These are phyloP conservation scores for Calonectria hawksworthii DNA, from an alignment of 2,329 filamentous ascomycete species.

Conservation along the genomic window DNA sequence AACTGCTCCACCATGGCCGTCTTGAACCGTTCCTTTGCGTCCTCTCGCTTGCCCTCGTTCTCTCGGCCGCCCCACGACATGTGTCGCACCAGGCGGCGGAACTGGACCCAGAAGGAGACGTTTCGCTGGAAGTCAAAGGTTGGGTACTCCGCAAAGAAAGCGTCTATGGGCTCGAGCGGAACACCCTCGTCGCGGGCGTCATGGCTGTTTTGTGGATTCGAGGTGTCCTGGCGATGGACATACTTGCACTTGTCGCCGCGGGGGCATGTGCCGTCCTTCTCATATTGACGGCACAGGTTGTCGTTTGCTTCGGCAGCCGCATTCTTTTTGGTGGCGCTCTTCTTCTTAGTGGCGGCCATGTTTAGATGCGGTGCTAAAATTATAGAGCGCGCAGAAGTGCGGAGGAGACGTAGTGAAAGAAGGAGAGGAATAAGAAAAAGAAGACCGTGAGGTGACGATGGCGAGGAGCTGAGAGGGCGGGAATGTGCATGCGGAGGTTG, in stretches of 20 bases:
- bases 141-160: constrained; percentile 28
- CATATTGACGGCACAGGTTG: neutral
- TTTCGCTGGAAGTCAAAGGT: constrained; percentile 15
- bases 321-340: neutral
- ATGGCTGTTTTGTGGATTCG: neutral
- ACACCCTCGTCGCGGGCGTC: neutral
- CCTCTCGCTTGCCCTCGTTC: neutral
- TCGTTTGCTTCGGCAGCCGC: neutral
- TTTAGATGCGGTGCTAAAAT: neutral
- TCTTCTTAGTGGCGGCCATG: constrained; percentile 1
- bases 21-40: constrained; percentile 8
- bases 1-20: constrained; percentile 28
- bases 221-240: neutral
- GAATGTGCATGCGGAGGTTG: neutral
- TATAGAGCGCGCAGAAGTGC: neutral
- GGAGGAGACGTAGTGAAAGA: neutral
- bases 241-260: constrained; percentile 19
- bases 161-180: constrained; percentile 18
- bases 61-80: neutral
- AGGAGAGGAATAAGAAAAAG: no score
- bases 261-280: neutral
- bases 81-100: constrained; percentile 19
- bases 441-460: neutral
- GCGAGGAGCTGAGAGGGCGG: neutral
- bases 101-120: constrained; percentile 26